Evolutionary conservation across 495 filamentous ascomycete genomes (phyloP), one percentile per base, ranked within the genome.

Genomic region (Penicillium longicatenatum): DNA sequence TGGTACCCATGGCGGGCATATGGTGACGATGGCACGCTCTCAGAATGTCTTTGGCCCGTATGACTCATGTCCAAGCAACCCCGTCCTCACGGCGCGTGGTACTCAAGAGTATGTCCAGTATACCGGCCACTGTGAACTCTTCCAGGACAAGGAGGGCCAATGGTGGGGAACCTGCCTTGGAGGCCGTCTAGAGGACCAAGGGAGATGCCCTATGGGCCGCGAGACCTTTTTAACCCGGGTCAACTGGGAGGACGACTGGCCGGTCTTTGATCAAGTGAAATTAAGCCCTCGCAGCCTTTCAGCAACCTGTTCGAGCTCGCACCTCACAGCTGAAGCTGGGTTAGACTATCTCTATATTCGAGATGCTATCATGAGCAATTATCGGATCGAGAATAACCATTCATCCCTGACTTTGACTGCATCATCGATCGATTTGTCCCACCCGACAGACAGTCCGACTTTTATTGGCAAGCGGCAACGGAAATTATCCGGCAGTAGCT

Each of bases 171-270:
- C 76, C 29, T 71, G 71, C 6, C 69, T 87, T 3, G 72, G 79
- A 4, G 81, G 77, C 1, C 74, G 85, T 31, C 54, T 48, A 4
- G 29, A 30, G 29, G 50, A 59, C 2, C 49, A 62, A 33, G 44
- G 75, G n/a, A 74, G 79, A 43, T 84, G 79, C 59, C 81, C 82
- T 22, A 85, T 87, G 83, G 84, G 82, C 21, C 66, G 85, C 0
- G 86, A 87, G 66, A 83, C 82, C 0, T 69, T 85, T 21, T 69
- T 89, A 50, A 75, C 76, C 3, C 73, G 81, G 0, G 82, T 82
- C 0, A 70, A 64, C 29, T 89, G 84, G 85, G 49, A 54, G 1
- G 48, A 43, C 4, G 50, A 59, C 6, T 64, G 57, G 57, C 49
- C 43, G 12, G 19, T 24, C 42, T 35, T 63, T 6, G 37, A 52